Conservation (phyloP, 805 yeast species). For the Starmerella apicola region DNA sequence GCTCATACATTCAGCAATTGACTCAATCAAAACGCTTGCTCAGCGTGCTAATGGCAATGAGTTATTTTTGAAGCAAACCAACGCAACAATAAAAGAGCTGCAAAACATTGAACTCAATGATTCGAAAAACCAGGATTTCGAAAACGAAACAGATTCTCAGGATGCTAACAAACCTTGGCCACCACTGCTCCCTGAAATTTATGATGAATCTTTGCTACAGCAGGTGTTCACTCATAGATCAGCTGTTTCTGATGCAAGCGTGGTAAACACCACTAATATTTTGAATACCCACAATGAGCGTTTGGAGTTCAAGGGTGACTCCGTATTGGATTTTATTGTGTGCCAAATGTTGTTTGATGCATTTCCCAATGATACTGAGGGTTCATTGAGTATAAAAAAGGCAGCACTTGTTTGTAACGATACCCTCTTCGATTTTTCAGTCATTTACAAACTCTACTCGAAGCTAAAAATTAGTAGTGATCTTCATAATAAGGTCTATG, state of each 20-base stretch:
- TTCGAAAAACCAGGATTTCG: no score
- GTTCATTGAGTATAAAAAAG: conserved; percentile 61
- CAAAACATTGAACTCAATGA: no score
- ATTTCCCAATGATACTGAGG: conserved; percentile 67
- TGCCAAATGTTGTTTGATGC: conserved; percentile 52
- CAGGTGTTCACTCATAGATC: conserved; percentile 79
- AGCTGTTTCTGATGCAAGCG: conserved; percentile 34
- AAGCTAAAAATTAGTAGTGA: conserved; percentile 13
- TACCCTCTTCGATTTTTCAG: conserved; percentile 57
- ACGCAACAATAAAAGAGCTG: conserved; percentile 3
- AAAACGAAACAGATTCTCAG: no score
- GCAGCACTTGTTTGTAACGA: conserved; percentile 61
- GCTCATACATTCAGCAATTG: conserved; percentile 6
- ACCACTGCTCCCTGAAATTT: conserved; percentile 61
- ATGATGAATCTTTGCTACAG: conserved; percentile 44
- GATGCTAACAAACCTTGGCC: no score
- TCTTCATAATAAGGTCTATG: conserved; percentile 15
- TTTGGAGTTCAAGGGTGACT: conserved; percentile 82
- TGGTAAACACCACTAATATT: conserved; percentile 44
- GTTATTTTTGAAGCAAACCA: conserved; percentile 4
- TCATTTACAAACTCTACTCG: conserved; percentile 48
- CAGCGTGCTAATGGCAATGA: conserved; percentile 8
- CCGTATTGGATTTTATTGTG: conserved; percentile 61
- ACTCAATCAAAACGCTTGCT: conserved; percentile 3
- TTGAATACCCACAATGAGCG: conserved; percentile 68